Base-by-base conservation (phyloP, 192 early-diverging fungal species). In the Entomortierella beljakovae region DNA sequence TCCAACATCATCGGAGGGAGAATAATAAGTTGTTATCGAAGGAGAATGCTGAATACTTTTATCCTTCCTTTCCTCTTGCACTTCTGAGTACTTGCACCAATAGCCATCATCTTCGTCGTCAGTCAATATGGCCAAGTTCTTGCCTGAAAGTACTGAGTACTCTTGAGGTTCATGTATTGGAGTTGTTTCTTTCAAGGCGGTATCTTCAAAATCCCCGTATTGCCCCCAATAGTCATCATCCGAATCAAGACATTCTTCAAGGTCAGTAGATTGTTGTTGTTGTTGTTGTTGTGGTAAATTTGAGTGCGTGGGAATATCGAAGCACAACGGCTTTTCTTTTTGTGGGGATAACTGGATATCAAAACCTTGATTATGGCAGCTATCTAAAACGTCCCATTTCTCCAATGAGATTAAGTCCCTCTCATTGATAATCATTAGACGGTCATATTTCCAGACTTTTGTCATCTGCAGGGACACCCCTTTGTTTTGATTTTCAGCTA, bases 211-310 rank as follows among this genome's bases (percentile, higher is more conserved):
- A 4, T 79, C 67, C 26, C 62, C 68, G 40, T 79, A 79, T n/a
- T 79, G 75, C 10, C 62, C 67, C 75, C 75, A 79, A 26, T 79
- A 79, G 20, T 79, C 75, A 29, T 70, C 75, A 18, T 79, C 75
- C 4, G 60, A 57, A 26, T 79, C 75, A 3, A 65, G 56, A 0
- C 57, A 60, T 0, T 64, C 74, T 16, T 68, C 37, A 26, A 3
- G 68, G 26, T n/a, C 9, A 55, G 53, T 31, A 15, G 35, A 22
- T 29, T 49, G 6, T 49, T 43, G 59, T 4, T 49, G 15, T 61
- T 49, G 26, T 23, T 61, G 35, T 61, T 61, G 43, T 32, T 61
- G 59, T 3, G 37, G 6, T 6, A 38, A 38, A 38, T 8, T 11
- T 3, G 43, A 38, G 3, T 43, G 10, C n/a, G 57, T 53, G 23